Percentiles rank a stretch among this genome's conserved stretches.
Conservation (phyloP, 2,329 filamentous ascomycete genomes). For the Chalara sp. region DNA sequence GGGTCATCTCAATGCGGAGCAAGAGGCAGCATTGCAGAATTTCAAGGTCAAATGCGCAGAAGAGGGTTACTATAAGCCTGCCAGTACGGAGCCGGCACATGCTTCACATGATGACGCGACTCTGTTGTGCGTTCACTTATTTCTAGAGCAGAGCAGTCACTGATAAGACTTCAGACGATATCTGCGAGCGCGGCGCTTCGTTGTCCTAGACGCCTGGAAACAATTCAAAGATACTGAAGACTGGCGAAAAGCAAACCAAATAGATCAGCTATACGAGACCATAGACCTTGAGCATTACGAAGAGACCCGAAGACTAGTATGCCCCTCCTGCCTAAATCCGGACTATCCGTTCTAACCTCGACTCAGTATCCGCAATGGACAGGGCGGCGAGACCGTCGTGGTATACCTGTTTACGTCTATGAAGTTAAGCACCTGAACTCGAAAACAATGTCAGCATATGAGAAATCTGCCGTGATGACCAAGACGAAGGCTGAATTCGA, state of each 20-base stretch:
- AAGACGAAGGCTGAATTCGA: conserved; percentile 57
- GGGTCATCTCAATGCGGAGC: conserved; percentile 64
- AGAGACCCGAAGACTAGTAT: conserved; percentile 66
- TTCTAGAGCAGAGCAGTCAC: background rate
- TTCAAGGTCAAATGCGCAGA: conserved; percentile 67
- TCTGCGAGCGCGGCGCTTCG: conserved; percentile 77
- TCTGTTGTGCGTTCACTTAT: conserved; percentile 48
- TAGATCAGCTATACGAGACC: conserved; percentile 75
- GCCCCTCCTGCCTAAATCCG: conserved; percentile 19
- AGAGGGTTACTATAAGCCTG: conserved; percentile 54
- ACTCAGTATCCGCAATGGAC: conserved; percentile 88
- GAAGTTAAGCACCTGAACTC: conserved; percentile 77
- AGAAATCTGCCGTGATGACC: conserved; percentile 50
- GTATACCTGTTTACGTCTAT: conserved; percentile 88
- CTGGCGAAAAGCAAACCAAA: conserved; percentile 74
- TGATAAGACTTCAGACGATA: conserved; percentile 55
- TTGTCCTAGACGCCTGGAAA: conserved; percentile 66
- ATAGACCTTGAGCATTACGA: conserved; percentile 85
- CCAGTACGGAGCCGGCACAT: conserved; percentile 28
- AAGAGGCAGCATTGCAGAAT: conserved; percentile 58
- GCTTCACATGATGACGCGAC: conserved; percentile 65
- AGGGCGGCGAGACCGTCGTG: conserved; percentile 79
- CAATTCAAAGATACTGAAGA: conserved; percentile 87
- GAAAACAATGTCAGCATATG: conserved; percentile 75
- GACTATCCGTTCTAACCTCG: conserved; percentile 12